phyloP scores from a whole-genome alignment of 257 asterid species.

The Fraxinus anomala region DNA sequence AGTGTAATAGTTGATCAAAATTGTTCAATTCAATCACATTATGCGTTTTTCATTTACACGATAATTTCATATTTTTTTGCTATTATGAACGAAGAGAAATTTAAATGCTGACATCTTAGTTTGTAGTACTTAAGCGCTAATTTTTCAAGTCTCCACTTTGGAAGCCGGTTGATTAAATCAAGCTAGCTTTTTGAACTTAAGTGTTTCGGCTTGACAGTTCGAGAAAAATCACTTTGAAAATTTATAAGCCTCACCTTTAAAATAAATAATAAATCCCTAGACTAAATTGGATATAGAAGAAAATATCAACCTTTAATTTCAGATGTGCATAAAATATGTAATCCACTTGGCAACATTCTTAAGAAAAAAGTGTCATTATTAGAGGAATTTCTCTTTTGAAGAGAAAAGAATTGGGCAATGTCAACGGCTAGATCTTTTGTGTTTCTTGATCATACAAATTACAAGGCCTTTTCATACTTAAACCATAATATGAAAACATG shows the following conservation, averaged over 20 bases:
- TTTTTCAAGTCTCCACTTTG: not conserved
- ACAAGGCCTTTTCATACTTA: conserved; percentile 25
- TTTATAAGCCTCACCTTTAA: not conserved
- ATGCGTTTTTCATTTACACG: not conserved
- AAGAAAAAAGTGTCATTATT: conserved; percentile 28
- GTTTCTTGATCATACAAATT: conserved; percentile 40
- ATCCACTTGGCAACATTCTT: conserved; percentile 38
- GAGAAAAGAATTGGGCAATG: conserved; percentile 40
- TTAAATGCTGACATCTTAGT: not conserved
- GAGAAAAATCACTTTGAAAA: not conserved
- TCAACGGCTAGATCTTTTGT: conserved; percentile 57
- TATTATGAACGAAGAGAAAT: not conserved
- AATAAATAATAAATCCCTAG: not conserved
- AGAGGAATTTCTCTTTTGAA: conserved; percentile 32
- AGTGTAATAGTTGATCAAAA: not conserved
- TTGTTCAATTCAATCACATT: not conserved
- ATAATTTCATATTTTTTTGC: not conserved
- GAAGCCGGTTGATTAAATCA: not conserved
- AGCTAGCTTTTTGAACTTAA: not conserved
- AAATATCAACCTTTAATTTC: not conserved
- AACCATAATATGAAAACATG: conserved; percentile 5
- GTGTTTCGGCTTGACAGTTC: not conserved
- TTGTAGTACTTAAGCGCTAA: not conserved
- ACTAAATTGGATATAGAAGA: not conserved
- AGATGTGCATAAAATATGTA: conserved; percentile 31